Percentiles rank a stretch among this genome's conserved stretches.
These are phyloP conservation scores for Hevea brasiliensis DNA, from an alignment of 345 rosid genomes.

Conservation along the genomic window DNA sequence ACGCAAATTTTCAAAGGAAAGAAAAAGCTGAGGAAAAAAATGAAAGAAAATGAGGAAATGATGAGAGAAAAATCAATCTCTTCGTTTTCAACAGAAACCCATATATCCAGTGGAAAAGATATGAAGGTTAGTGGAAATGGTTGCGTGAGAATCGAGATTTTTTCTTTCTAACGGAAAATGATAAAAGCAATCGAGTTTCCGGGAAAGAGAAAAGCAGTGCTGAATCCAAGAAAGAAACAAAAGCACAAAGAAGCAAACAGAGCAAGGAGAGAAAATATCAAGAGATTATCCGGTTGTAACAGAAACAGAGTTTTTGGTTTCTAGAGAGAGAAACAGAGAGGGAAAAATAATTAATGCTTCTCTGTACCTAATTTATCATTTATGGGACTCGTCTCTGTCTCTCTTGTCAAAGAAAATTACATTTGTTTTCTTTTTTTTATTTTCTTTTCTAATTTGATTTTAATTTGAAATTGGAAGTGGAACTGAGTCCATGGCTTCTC, in stretches of 20 bases:
- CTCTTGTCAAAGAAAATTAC: not conserved
- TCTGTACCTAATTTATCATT: constrained; percentile 8
- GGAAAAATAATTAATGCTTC: constrained; percentile 3
- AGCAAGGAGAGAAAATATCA: not conserved
- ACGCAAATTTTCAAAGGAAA: no score
- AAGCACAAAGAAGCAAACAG: not conserved
- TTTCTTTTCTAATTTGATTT: not conserved
- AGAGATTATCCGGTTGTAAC: constrained; percentile 10
- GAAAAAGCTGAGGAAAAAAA: no score
- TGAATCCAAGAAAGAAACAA: not conserved
- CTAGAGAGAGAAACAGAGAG: constrained; percentile 14
- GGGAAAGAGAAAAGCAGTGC: constrained; percentile 17
- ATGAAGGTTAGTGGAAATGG: not conserved
- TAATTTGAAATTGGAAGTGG: no score
- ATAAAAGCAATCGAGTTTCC: constrained; percentile 26
- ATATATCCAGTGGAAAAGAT: constrained; percentile 23
- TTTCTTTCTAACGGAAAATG: constrained; percentile 6
- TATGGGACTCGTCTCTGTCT: not conserved
- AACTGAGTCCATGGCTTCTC: constrained; percentile 12
- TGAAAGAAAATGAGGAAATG: no score
- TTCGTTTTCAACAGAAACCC: no score
- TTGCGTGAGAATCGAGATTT: constrained; percentile 2
- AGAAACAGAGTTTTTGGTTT: not conserved
- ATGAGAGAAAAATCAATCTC: no score
- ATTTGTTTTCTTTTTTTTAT: not conserved